Evolutionary conservation across 768 basidiomycete genomes (phyloP).

Genomic region (Pisolithus albus): DNA sequence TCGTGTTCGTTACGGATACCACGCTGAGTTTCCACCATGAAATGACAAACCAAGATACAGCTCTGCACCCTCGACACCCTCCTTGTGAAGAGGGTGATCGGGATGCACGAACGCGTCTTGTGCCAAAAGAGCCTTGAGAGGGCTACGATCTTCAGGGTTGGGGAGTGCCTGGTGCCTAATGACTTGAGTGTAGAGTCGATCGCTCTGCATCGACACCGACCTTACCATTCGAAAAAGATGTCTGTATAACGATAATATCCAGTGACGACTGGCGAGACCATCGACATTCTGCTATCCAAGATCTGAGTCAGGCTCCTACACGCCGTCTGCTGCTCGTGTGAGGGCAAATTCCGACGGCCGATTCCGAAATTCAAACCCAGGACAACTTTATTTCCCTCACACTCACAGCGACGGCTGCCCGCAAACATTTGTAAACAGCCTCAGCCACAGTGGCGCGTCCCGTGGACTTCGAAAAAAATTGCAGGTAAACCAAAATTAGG

Average conservation of each 20-base stretch:
- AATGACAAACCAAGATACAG: conserved; percentile 55
- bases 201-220: neutral
- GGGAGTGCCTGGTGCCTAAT: conserved; percentile 52
- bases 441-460: too few species aligned
- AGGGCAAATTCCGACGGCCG: too few species aligned
- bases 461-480: too few species aligned
- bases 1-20: neutral
- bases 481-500: too few species aligned
- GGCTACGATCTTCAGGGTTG: conserved; percentile 50
- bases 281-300: conserved; percentile 8
- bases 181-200: neutral
- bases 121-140: conserved; percentile 67
- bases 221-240: conserved; percentile 75
- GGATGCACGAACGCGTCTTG: conserved; percentile 64
- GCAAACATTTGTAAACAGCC: too few species aligned
- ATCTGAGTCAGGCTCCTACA: neutral
- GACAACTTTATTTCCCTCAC: too few species aligned
- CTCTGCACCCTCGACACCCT: conserved; percentile 59
- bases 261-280: conserved; percentile 42
- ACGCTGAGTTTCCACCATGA: neutral
- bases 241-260: conserved; percentile 84
- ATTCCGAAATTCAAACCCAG: too few species aligned
- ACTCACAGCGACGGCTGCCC: too few species aligned
- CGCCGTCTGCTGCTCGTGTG: too few species aligned
- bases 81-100: conserved; percentile 63